Evolutionary conservation across 371 early-diverging fungal species (phyloP), one percentile per base, ranked within the genome.

Genomic region (Syncephalastrum racemosum): DNA sequence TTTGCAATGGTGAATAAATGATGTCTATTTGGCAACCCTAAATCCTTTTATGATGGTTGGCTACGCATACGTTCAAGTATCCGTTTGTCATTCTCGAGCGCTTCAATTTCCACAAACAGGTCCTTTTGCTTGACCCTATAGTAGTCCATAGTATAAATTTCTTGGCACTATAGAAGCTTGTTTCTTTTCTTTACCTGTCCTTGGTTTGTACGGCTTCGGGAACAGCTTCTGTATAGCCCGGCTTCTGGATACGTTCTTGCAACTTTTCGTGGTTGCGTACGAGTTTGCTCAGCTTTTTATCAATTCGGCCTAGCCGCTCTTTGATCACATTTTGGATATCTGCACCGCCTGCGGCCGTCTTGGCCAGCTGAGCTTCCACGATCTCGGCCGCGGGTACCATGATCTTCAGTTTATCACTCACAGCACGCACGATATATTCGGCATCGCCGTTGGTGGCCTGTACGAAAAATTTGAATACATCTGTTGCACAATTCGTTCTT

Each of bases 341-440:
- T 15, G 53, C 43, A 3, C 77, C 77, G 15, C 62, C 70, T 31
- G 63, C 56, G 22, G 66, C 59, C 22, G 70, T 72, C 12, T 51
- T 47, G 44, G 73, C 73, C 13, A 77, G 25, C 46, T 75, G 75
- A 12, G 77, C 68, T 15, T 64, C 51, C 36, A 78, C 45, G 25
- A 82, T 62, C 8, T 60, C 59, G 7, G 41, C 46, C n/a, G 73
- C 66, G n/a, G 83, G 83, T 7, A 80, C 71, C 47, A 69, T 58
- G 20, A 83, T 77, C 55, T 79, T 75, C 16, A 83, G 53, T 8
- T 67, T 57, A 7, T 73, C 59, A 42, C 71, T 43, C 27, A 80
- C 64, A 15, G 60, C 64, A 43, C 70, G 75, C 4, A 66, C 60
- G 10, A 70, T 73, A 47, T 60, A 72, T 14, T 43, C 46, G 4